A percentile compares a stretch with the other conserved stretches of the same genome.
Evolutionary conservation across 768 basidiomycete genomes (phyloP).

Genomic region (Trametes cinnabarina): DNA sequence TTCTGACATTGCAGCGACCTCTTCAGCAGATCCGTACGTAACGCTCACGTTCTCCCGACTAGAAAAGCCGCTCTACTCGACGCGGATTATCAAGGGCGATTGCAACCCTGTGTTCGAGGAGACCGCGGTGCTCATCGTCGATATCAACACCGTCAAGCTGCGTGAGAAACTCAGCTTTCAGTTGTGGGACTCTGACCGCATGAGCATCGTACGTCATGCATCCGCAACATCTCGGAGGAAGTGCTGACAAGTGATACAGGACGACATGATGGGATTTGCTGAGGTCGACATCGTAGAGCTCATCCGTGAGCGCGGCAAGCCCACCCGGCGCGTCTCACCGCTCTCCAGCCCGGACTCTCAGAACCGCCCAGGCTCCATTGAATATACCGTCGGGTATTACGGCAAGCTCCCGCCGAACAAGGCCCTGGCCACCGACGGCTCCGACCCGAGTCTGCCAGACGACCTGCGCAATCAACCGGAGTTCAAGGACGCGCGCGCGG

Average conservation of each 20-base stretch:
- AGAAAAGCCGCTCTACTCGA: constrained; percentile 67
- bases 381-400: constrained; percentile 54
- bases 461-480: constrained; percentile 42
- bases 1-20: background rate
- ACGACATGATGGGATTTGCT: constrained; percentile 51
- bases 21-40: constrained; percentile 47
- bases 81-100: constrained; percentile 62
- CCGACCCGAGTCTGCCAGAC: constrained; percentile 36
- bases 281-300: constrained; percentile 37
- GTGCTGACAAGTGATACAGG: constrained; percentile 22
- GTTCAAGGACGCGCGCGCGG: constrained; percentile 50
- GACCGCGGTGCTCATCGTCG: constrained; percentile 59
- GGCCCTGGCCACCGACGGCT: constrained; percentile 30
- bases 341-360: constrained; percentile 31
- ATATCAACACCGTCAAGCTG: constrained; percentile 62
- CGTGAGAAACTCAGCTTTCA: constrained; percentile 63
- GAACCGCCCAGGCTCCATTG: constrained; percentile 37
- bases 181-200: constrained; percentile 69
- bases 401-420: constrained; percentile 39
- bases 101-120: constrained; percentile 70
- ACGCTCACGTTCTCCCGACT: constrained; percentile 63
- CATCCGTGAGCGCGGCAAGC: constrained; percentile 28
- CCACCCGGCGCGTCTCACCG: constrained; percentile 25
- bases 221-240: background rate
- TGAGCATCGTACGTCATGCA: constrained; percentile 26